Conservation (phyloP, 371 early-diverging fungal genomes). For the Mycotypha africana region DNA sequence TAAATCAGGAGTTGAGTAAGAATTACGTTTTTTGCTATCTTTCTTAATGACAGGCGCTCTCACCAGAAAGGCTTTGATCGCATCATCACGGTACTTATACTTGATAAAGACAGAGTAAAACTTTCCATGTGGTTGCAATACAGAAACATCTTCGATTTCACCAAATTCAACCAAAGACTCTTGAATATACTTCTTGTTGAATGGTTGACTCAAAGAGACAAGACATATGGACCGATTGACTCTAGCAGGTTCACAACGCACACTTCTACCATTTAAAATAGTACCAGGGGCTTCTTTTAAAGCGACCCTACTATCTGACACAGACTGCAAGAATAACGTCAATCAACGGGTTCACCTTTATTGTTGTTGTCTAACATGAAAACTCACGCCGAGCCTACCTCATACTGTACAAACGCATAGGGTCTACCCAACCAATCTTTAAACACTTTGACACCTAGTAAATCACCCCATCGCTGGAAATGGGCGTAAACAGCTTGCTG, state of each 20-base stretch:
- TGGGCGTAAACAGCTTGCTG: slow-evolving; percentile 55
- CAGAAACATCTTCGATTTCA: slow-evolving; percentile 64
- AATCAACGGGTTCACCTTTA: background rate
- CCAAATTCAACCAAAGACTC: slow-evolving; percentile 41
- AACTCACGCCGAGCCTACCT: too few relatives aligned
- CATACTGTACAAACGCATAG: slow-evolving; percentile 83
- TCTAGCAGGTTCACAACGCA: slow-evolving; percentile 80
- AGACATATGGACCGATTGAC: slow-evolving; percentile 81
- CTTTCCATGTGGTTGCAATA: slow-evolving; percentile 38
- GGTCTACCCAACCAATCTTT: slow-evolving; percentile 78
- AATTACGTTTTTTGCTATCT: background rate
- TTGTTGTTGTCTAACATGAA: too few relatives aligned
- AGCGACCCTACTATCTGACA: slow-evolving; percentile 58
- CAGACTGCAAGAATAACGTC: background rate
- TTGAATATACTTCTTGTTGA: slow-evolving; percentile 26
- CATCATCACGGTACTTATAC: slow-evolving; percentile 76
- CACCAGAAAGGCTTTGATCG: slow-evolving; percentile 70
- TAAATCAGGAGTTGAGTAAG: background rate
- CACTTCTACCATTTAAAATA: slow-evolving; percentile 61
- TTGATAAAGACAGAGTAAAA: slow-evolving; percentile 68
- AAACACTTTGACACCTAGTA: slow-evolving; percentile 73
- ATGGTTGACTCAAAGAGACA: slow-evolving; percentile 35
- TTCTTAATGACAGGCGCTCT: too few relatives aligned
- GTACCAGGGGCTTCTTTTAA: slow-evolving; percentile 66
- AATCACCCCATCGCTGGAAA: slow-evolving; percentile 63